A percentile compares a stretch with the other conserved stretches of the same genome.
Evolutionary conservation across 1,284 basidiomycete genomes (phyloP).

Genomic region (Tilletia indica): DNA sequence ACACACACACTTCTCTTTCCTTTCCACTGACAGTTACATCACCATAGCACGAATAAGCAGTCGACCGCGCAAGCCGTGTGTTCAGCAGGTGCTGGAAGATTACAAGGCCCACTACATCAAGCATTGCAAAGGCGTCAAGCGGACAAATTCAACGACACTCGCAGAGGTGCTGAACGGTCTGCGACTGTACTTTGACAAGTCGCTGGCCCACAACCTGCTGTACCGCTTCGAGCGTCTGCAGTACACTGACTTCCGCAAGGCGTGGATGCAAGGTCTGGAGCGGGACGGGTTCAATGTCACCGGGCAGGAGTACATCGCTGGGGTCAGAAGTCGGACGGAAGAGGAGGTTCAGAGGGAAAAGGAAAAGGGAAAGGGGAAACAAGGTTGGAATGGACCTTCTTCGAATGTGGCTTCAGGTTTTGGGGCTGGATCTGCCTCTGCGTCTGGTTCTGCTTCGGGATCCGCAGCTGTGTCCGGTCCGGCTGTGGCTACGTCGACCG

Average conservation of each 20-base stretch:
- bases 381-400: not conserved
- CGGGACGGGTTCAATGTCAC: constrained; percentile 11
- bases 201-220: constrained; percentile 82
- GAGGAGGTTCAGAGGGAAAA: constrained; percentile 52
- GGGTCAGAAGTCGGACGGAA: constrained; percentile 5
- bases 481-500: too few relatives aligned
- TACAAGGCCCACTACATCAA: constrained; percentile 60
- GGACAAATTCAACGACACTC: constrained; percentile 58
- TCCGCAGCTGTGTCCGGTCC: too few relatives aligned
- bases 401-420: too few relatives aligned
- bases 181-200: constrained; percentile 89
- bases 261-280: constrained; percentile 54
- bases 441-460: too few relatives aligned
- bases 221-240: constrained; percentile 93
- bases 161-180: constrained; percentile 83
- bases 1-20: too few relatives aligned
- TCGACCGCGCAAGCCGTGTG: constrained; percentile 77
- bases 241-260: constrained; percentile 77
- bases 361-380: not conserved
- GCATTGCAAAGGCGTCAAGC: not conserved
- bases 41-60: too few relatives aligned
- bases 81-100: constrained; percentile 73
- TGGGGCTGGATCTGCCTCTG: too few relatives aligned
- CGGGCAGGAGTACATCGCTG: not conserved
- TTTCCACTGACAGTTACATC: too few relatives aligned